Conservation (phyloP, 192 early-diverging fungal genomes). For the Piromyces finnis region DNA sequence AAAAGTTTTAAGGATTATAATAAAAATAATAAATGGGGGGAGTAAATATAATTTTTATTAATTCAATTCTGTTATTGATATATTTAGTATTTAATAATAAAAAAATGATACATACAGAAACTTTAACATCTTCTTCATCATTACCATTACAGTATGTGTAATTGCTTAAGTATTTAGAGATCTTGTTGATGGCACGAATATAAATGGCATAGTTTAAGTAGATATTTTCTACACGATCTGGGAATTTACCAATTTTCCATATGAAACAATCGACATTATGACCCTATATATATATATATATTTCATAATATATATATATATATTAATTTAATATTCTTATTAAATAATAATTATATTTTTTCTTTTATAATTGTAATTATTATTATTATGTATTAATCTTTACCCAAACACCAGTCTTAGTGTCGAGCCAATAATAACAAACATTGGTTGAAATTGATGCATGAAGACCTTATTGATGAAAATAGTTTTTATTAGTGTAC, state of each 20-base stretch:
- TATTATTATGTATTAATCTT: too few species aligned
- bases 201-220: slow-evolving; percentile 87
- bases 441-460: slow-evolving; percentile 95
- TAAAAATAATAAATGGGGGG: too few species aligned
- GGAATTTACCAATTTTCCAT: slow-evolving; percentile 66
- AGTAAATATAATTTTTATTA: too few species aligned
- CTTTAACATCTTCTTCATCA: slow-evolving; percentile 23
- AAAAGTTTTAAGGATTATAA: too few species aligned
- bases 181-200: slow-evolving; percentile 68
- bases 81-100: too few species aligned
- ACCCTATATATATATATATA: slow-evolving; percentile 13
- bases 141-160: slow-evolving; percentile 62
- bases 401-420: slow-evolving; percentile 77
- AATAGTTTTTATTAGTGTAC: slow-evolving; percentile 11
- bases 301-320: not conserved
- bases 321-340: too few species aligned
- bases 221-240: slow-evolving; percentile 84
- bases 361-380: too few species aligned
- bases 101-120: slow-evolving; percentile 19
- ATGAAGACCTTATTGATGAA: slow-evolving; percentile 52
- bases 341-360: too few species aligned
- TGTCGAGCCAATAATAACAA: slow-evolving; percentile 82
- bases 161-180: slow-evolving; percentile 48
- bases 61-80: too few species aligned
- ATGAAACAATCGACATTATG: slow-evolving; percentile 83